Evolutionary conservation across 345 rosid species (phyloP), one percentile per base, ranked within the genome.

Genomic region (Bretschneidera sinensis): DNA sequence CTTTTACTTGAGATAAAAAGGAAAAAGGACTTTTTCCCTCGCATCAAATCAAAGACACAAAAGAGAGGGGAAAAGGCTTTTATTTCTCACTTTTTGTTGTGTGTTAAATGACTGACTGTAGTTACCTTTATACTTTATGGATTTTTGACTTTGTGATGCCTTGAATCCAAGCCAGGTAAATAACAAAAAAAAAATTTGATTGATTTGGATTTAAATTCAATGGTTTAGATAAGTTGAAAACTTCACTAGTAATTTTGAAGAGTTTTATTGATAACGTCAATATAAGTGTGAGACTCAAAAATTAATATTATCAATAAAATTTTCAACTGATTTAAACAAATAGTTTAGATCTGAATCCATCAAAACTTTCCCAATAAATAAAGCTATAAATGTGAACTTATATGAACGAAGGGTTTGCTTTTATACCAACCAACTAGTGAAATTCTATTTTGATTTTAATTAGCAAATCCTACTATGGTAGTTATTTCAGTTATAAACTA

Each of bases 1-100:
- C 95, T 64, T 62, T 83, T 61, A 76, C 73, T 59, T 80, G 62
- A 15, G 9, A 9, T 21, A 39, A 21, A 24, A 51, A 17, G 28
- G 53, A 68, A 31, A 34, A 62, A 62, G 9, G 55, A 49, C 21
- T 56, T 31, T 71, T 21, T 24, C 45, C 45, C 15, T 14, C 45
- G n/a, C n/a, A n/a, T n/a, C n/a, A n/a, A n/a, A n/a, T n/a, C 17
- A 61, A 51, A 17, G 13, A 50, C 18, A 34, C 25, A 54, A 34
- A 57, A 65, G 66, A 60, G 50, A 35, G 51, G 71, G 35, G 33
- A 28, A 31, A 62, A 62, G 14, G 54, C 54, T 19, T 55, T 59
- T n/a, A n/a, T 23, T 18, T 28, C 34, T 67, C 1, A 11, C 10
- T 24, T 52, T 47, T 24, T 52, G n/a, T n/a, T n/a, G n/a, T n/a